Percentiles rank a stretch among this genome's conserved stretches.
Conservation (phyloP, 169 alveolate species). For the Plasmodium malariae region DNA sequence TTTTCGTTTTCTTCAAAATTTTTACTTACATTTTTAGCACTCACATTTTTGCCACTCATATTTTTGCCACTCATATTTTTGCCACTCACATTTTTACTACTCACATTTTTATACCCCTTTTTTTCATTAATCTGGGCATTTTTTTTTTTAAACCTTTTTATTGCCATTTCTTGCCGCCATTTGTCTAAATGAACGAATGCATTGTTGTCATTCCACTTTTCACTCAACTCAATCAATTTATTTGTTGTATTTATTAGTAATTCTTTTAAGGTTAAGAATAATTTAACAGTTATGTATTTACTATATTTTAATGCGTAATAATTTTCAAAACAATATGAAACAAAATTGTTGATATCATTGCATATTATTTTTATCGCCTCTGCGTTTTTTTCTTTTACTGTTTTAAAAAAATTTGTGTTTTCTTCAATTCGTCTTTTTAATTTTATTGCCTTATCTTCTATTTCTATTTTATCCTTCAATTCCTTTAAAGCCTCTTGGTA, state of each 20-base stretch:
- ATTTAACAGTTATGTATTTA: conserved; percentile 37
- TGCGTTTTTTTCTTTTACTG: conserved; percentile 65
- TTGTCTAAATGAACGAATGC: conserved; percentile 63
- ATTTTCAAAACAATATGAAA: conserved; percentile 41
- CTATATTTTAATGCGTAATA: conserved; percentile 13
- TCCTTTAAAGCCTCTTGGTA: conserved; percentile 86
- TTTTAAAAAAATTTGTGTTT: conserved; percentile 66
- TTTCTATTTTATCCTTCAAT: conserved; percentile 78
- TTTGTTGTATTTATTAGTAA: not conserved
- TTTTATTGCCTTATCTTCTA: conserved; percentile 76
- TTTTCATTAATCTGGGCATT: conserved; percentile 32
- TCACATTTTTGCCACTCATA: conserved; percentile 3
- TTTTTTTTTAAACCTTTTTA: conserved; percentile 77
- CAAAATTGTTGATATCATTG: conserved; percentile 40
- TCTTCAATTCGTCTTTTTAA: conserved; percentile 78
- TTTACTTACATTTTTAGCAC: not conserved
- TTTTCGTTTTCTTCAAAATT: not conserved
- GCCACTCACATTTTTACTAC: conserved; percentile 2
- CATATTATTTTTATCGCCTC: conserved; percentile 61
- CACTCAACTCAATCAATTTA: conserved; percentile 16
- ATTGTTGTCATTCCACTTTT: conserved; percentile 63
- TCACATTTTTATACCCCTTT: conserved; percentile 8
- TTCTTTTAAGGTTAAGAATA: conserved; percentile 6
- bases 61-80: not conserved
- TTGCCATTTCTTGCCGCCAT: conserved; percentile 85